phyloP scores from a whole-genome alignment of 75 land plant genomes.

The Cryptomeria japonica region DNA sequence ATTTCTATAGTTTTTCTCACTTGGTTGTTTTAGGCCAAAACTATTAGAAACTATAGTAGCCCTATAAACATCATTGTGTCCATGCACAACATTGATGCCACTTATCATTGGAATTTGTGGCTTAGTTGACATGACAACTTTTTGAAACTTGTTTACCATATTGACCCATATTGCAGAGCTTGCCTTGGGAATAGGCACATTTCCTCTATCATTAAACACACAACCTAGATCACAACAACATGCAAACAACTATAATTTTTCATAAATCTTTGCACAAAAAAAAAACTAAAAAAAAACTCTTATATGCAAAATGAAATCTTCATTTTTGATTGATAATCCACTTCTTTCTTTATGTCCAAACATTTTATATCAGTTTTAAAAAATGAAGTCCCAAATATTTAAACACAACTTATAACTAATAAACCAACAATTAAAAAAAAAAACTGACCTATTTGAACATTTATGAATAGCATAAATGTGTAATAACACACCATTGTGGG shows the following conservation, averaged over 20 bases:
- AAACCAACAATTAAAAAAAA: no score
- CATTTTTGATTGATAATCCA: no score
- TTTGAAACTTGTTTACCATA: conserved; percentile 42
- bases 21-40: conserved; percentile 1
- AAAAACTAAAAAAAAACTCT: not conserved
- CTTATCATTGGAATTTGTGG: conserved; percentile 39
- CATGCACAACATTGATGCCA: conserved; percentile 56
- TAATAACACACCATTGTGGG: no score
- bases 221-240: conserved; percentile 29
- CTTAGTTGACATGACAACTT: conserved; percentile 20
- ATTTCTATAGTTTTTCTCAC: conserved; percentile 24
- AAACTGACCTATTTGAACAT: no score
- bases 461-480: no score
- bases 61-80: conserved; percentile 45
- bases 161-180: conserved; percentile 30
- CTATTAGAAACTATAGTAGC: conserved; percentile 64
- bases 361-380: no score
- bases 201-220: conserved; percentile 55
- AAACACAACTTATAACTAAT: no score
- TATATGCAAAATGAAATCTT: no score
- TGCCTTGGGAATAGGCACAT: conserved; percentile 33
- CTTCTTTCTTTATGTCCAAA: no score
- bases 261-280: not conserved
- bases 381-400: no score
- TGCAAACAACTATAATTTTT: not conserved